Evolutionary conservation across 163 green algal species (phyloP), one percentile per base, ranked within the genome.

Genomic region (Dunaliella salina): DNA sequence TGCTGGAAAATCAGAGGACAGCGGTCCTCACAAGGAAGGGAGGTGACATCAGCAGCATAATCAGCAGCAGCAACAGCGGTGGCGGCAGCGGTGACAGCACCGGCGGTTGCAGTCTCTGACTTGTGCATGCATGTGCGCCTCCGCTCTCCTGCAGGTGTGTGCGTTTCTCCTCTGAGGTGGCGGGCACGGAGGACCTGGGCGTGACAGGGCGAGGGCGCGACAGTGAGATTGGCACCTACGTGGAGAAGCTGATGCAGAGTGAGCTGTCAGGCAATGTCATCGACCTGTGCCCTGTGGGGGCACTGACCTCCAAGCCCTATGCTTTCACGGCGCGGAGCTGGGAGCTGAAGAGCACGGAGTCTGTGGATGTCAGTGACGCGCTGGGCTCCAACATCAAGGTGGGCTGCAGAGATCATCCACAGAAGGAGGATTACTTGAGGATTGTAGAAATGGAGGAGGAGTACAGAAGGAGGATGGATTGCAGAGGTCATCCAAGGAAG

Each of bases 241-340:
- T 99, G 32, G 94, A 98, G 82, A 97, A 97, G 89, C 90, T 97
- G 40, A 91, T 99, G 87, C 91, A 86, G 33, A 95, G 88, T 82
- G 97, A 99, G 93, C 91, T 99, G 69, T 96, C 90, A 80, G 95
- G 96, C 89, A 99, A 99, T 88, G 96, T 99, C 15, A 98, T 99
- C 80, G 97, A 99, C 89, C 92, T 99, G 81, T 99, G 97, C 93
- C 97, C 97, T 50, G 97, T 99, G 79, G 97, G 97, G 26, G 97
- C 97, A 15, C 93, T 99, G 46, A 99, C 97, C 4, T 95, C 90
- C 84, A 99, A 99, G 95, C 97, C 97, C 1, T 95, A 93, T 79
- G 96, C 97, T 34, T 99, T 99, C 93, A 99, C 97, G 33, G 94
- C 93, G 30, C 94, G 97, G 72, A 95, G 93, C 89, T 99, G 97